A percentile compares a stretch with the other conserved stretches of the same genome.
phyloP scores from a whole-genome alignment of 768 basidiomycete genomes.

The Pleurotus eryngii region DNA sequence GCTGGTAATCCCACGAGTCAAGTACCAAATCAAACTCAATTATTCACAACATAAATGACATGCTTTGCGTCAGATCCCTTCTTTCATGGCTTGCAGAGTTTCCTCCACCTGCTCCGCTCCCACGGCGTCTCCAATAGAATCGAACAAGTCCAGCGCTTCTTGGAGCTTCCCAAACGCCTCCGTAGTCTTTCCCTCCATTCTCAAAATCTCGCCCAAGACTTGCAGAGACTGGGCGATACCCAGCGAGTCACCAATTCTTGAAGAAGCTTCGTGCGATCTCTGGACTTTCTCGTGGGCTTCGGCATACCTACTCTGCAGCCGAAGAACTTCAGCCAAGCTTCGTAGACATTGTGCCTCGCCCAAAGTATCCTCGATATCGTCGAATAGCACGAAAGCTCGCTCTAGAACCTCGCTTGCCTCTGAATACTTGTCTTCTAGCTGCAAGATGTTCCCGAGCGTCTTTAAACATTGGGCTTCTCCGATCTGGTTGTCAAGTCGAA shows the following conservation, averaged over 20 bases:
- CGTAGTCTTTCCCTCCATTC: neutral
- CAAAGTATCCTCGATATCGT: conserved; percentile 2
- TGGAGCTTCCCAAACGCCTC: neutral
- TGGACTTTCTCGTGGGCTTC: conserved; percentile 4
- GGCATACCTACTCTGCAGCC: neutral
- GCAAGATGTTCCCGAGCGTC: neutral
- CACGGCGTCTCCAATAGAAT: neutral
- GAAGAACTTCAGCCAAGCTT: conserved; percentile 2
- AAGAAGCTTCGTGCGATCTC: neutral
- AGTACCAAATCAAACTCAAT: no score
- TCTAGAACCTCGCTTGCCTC: conserved; percentile 1
- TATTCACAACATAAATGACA: neutral
- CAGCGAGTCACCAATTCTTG: neutral
- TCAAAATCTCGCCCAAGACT: conserved; percentile 5
- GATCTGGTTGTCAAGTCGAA: neutral
- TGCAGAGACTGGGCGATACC: conserved; percentile 7
- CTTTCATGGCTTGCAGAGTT: neutral
- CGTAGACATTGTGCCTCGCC: conserved; percentile 5
- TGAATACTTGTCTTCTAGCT: conserved; percentile 2
- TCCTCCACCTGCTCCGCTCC: conserved; percentile 6
- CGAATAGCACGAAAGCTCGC: neutral
- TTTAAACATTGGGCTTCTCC: conserved; percentile 6
- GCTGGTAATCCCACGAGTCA: no score
- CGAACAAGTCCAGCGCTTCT: neutral
- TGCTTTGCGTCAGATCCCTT: neutral